phyloP scores from a whole-genome alignment of 495 filamentous ascomycete genomes.

The Aspergillus conjunctus region DNA sequence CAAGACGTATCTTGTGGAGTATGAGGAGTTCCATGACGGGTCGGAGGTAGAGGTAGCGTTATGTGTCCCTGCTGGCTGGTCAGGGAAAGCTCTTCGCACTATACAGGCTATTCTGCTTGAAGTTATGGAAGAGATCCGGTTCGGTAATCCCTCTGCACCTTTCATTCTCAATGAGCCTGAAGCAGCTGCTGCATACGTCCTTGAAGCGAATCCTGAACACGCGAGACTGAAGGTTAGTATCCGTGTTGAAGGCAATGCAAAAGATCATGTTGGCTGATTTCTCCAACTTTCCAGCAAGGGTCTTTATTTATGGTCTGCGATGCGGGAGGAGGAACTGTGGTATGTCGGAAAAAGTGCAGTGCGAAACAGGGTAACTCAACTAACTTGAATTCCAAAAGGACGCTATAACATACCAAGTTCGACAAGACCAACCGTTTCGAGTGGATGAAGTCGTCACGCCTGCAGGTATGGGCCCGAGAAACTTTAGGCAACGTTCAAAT shows the following conservation, averaged over 20 bases:
- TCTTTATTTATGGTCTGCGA: background rate
- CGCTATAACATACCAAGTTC: background rate
- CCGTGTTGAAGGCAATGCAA: no score
- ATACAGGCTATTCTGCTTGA: background rate
- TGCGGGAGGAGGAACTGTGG: background rate
- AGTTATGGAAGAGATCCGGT: background rate
- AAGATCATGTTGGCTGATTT: background rate
- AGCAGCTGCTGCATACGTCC: background rate
- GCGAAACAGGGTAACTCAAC: background rate
- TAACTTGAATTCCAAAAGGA: background rate
- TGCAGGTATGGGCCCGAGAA: background rate
- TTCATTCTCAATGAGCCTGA: background rate
- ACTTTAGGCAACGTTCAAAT: background rate
- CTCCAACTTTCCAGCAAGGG: background rate
- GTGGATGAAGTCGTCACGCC: background rate
- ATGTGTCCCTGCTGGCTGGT: background rate
- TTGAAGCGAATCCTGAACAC: background rate
- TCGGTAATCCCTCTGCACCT: background rate
- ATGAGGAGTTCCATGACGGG: background rate
- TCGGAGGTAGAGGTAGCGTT: background rate
- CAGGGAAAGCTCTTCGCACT: background rate
- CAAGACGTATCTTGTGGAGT: background rate
- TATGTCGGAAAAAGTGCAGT: background rate
- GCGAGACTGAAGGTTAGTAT: background rate
- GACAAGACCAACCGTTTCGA: background rate